Evolutionary conservation across 1,284 basidiomycete genomes (phyloP), one percentile per base, ranked within the genome.

Genomic region (Cryptococcus sp.): DNA sequence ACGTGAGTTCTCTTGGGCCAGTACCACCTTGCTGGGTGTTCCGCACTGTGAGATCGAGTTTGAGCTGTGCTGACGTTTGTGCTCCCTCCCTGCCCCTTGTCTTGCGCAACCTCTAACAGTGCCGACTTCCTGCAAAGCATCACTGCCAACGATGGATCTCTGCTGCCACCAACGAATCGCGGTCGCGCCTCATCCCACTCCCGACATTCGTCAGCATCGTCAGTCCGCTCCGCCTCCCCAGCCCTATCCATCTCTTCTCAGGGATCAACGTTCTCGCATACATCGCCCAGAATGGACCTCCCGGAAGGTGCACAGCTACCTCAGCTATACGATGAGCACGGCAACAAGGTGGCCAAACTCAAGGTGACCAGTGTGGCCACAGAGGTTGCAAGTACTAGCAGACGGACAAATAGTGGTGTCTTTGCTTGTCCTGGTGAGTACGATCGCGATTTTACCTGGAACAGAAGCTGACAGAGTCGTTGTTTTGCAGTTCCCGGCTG

Each of bases 331-430:
- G 35, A n/a, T 8, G 15, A 23, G 40, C 53, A 53, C 7, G 40
- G 50, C 40, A 52, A 51, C 35, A 56, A 63, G 75, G 89, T 93
- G 48, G 89, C 93, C 79, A 91, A 91, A 78, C 87, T 90, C 80
- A 90, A 92, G 78, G 93, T 96, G 44, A 96, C 93, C 38, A 94
- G 91, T 35, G 88, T 88, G 47, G 93, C 93, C n/a, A 96, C 93
- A 1, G 91, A 95, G 77, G 85, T 90, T 4, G 93, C 93, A 3
- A 93, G 90, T 70, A 90, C 89, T 42, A 93, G 89, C 74, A 84
- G 93, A 52, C 82, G 93, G 50, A 85, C 91, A 66, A 93, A 94
- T 73, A 90, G 92, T 76, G 93, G 92, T 0, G 86, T 90, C 68
- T 95, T 95, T 78, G 84, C 87, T 53, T 97, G 93, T 78, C 93